Conservation (phyloP, 1,139 yeast genomes). For the Hemisphaericaspora xylofermentans region DNA sequence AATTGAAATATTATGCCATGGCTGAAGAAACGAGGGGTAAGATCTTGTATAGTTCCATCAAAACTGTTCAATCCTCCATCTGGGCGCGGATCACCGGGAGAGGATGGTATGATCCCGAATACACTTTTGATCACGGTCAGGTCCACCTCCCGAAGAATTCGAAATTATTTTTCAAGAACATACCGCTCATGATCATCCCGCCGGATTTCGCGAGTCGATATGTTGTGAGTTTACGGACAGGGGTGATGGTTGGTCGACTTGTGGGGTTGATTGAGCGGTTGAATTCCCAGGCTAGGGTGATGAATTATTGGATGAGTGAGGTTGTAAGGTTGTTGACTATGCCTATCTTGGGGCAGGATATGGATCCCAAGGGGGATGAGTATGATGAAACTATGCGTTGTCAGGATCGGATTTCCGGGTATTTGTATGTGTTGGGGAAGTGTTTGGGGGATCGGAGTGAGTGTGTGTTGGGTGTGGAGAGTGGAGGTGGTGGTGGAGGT, state of each 20-base stretch:
- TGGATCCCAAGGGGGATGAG: constrained; percentile 71
- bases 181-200: constrained; percentile 37
- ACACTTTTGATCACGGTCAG: not conserved
- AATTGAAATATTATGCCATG: constrained; percentile 47
- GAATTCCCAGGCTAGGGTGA: constrained; percentile 55
- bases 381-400: constrained; percentile 69
- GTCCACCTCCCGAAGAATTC: constrained; percentile 37
- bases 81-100: constrained; percentile 26
- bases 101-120: constrained; percentile 24
- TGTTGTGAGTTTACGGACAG: too few relatives aligned
- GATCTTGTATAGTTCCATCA: constrained; percentile 47
- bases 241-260: too few relatives aligned
- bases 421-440: constrained; percentile 60
- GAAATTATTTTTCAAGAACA: constrained; percentile 29
- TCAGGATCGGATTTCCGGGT: constrained; percentile 69
- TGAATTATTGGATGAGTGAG: constrained; percentile 55
- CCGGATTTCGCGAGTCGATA: too few relatives aligned
- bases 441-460: constrained; percentile 55
- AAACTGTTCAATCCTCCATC: constrained; percentile 30
- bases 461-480: constrained; percentile 27
- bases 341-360: constrained; percentile 45
- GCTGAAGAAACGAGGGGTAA: constrained; percentile 65
- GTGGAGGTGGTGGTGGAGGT: constrained; percentile 20
- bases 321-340: constrained; percentile 46
- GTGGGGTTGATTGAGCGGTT: constrained; percentile 20